Percentiles rank a stretch among this genome's conserved stretches.
phyloP scores from a whole-genome alignment of 306 rosid genomes.

The Fragaria nilgerrensis region DNA sequence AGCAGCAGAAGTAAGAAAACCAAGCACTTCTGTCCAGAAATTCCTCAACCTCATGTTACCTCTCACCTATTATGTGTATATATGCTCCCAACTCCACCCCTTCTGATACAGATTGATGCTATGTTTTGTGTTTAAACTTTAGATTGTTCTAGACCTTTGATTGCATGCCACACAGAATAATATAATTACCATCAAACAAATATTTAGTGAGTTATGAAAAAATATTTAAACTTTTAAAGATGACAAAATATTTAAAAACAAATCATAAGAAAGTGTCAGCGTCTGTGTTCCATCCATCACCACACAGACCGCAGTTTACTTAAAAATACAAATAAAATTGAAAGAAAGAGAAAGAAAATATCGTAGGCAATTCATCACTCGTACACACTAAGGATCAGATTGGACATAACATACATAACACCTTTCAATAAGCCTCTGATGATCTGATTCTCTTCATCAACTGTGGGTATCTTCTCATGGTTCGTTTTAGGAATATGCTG shows the following conservation, averaged over 20 bases:
- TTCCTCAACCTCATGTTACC: background rate
- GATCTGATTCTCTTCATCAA: slow-evolving; percentile 90
- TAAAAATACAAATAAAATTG: background rate
- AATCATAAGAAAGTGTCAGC: background rate
- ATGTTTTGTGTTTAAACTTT: background rate
- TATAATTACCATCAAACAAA: background rate
- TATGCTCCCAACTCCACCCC: background rate
- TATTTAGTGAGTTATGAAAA: background rate
- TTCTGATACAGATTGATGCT: background rate
- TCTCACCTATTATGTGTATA: background rate
- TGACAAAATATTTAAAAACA: background rate
- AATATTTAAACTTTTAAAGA: background rate
- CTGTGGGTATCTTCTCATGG: slow-evolving; percentile 82
- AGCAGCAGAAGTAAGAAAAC: background rate
- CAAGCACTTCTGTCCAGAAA: background rate
- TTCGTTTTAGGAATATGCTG: slow-evolving; percentile 94
- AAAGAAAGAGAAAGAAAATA: too few species aligned
- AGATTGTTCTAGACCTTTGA: background rate
- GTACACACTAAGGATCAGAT: slow-evolving; percentile 17
- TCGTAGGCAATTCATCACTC: background rate
- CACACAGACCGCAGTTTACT: background rate
- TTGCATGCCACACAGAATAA: background rate
- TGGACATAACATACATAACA: slow-evolving; percentile 34
- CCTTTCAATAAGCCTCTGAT: slow-evolving; percentile 96
- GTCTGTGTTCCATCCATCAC: background rate